Evolutionary conservation across 225 moss, liverwort and hornwort genomes (phyloP).

Genomic region (Pseudoscleropodium purum): DNA sequence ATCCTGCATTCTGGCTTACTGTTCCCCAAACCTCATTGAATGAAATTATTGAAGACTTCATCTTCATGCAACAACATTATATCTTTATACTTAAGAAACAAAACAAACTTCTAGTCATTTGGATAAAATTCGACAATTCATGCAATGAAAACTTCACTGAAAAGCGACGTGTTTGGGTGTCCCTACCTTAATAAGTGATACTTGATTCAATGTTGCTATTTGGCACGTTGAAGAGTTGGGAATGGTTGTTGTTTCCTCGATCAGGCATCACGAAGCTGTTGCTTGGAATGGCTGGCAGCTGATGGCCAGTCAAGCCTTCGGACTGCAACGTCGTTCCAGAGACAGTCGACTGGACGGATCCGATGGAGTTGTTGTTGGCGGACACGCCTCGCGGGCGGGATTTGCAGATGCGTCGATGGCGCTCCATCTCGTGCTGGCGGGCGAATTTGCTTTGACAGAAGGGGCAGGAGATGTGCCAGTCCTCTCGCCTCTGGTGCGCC

Average conservation of each 20-base stretch:
- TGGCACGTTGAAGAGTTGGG: conserved; percentile 14
- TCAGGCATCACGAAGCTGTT: conserved; percentile 25
- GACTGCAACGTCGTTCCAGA: conserved; percentile 11
- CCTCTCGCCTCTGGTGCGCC: conserved; percentile 46
- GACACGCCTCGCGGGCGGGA: conserved; percentile 13
- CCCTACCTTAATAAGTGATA: background rate
- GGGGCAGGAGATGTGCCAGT: conserved; percentile 55
- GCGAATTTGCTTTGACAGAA: conserved; percentile 57
- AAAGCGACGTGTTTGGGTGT: background rate
- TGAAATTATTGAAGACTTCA: background rate
- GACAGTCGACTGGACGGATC: conserved; percentile 18
- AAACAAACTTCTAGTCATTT: background rate
- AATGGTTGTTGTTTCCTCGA: background rate
- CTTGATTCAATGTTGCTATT: conserved; percentile 36
- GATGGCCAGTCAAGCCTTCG: background rate
- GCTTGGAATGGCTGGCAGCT: background rate
- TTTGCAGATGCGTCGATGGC: conserved; percentile 49
- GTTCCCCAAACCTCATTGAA: background rate
- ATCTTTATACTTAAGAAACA: background rate
- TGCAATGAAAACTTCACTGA: background rate
- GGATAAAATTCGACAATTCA: background rate
- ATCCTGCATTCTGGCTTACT: background rate
- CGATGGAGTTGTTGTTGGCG: background rate
- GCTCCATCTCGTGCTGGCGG: conserved; percentile 55
- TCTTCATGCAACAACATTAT: background rate